Conservation (phyloP, 1,284 basidiomycete genomes). For the Ustanciosporium gigantosporum region DNA sequence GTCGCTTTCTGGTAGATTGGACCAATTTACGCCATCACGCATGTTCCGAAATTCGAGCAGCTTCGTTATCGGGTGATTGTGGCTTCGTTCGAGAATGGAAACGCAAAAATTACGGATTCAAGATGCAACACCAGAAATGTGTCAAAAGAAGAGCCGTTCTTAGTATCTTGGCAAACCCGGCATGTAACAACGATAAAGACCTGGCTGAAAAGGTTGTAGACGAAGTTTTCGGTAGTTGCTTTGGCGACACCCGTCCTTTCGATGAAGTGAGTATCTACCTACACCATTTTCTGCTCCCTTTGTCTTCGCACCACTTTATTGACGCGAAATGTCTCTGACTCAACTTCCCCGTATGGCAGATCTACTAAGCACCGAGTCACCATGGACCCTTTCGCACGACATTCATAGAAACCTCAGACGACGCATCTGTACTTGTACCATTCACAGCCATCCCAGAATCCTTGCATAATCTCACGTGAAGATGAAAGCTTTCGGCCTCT, state of each 20-base stretch:
- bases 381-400: too few relatives aligned
- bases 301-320: too few relatives aligned
- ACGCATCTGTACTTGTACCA: too few relatives aligned
- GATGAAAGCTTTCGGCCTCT: too few relatives aligned
- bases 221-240: constrained; percentile 95
- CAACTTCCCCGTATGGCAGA: too few relatives aligned
- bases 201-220: constrained; percentile 87
- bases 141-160: constrained; percentile 83
- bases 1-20: constrained; percentile 92
- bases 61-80: constrained; percentile 90
- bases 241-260: constrained; percentile 91
- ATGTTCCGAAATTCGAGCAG: constrained; percentile 93
- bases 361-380: constrained; percentile 25
- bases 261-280: constrained; percentile 73
- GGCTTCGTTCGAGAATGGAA: constrained; percentile 76
- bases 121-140: constrained; percentile 85
- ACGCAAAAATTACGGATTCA: constrained; percentile 76
- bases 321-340: too few relatives aligned
- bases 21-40: constrained; percentile 86
- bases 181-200: constrained; percentile 72
- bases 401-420: too few relatives aligned
- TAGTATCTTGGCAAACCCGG: constrained; percentile 78
- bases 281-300: too few relatives aligned
- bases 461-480: too few relatives aligned
- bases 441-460: too few relatives aligned